A percentile compares a stretch with the other conserved stretches of the same genome.
These are phyloP conservation scores for Penstemon davidsonii DNA, from an alignment of 257 asterid species.

Conservation along the genomic window DNA sequence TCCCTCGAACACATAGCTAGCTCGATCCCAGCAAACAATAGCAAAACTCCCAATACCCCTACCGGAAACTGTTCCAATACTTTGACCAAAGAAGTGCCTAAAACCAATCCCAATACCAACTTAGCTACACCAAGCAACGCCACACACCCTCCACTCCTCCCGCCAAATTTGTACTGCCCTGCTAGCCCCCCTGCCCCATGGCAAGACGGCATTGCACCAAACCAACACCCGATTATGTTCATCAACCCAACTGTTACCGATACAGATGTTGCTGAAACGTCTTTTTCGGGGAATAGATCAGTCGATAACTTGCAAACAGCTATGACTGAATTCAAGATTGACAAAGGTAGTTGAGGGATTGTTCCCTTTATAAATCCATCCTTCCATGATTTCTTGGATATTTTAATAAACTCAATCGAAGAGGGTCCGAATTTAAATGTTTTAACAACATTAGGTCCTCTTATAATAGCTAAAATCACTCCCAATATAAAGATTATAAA, in stretches of 20 bases:
- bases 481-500: constrained; percentile 57
- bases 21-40: constrained; percentile 77
- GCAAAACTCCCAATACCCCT: constrained; percentile 60
- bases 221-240: constrained; percentile 79
- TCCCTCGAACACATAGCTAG: constrained; percentile 63
- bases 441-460: constrained; percentile 60
- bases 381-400: constrained; percentile 64
- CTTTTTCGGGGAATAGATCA: constrained; percentile 67
- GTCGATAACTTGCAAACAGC: constrained; percentile 72
- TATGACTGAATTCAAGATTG: constrained; percentile 69
- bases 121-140: constrained; percentile 70
- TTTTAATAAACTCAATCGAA: constrained; percentile 34
- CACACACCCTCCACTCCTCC: constrained; percentile 74
- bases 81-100: constrained; percentile 64
- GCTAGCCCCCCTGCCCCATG: constrained; percentile 88
- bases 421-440: constrained; percentile 68
- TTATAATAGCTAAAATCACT: constrained; percentile 47
- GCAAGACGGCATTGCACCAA: constrained; percentile 83
- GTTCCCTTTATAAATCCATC: constrained; percentile 77
- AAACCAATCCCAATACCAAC: constrained; percentile 51
- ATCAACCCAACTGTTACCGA: constrained; percentile 70
- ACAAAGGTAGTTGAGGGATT: constrained; percentile 69
- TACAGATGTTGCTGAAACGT: constrained; percentile 58
- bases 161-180: constrained; percentile 87
- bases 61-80: constrained; percentile 62